These are phyloP conservation scores for Colletotrichum camelliae DNA, from an alignment of 2,329 filamentous ascomycete genomes.

Conservation along the genomic window DNA sequence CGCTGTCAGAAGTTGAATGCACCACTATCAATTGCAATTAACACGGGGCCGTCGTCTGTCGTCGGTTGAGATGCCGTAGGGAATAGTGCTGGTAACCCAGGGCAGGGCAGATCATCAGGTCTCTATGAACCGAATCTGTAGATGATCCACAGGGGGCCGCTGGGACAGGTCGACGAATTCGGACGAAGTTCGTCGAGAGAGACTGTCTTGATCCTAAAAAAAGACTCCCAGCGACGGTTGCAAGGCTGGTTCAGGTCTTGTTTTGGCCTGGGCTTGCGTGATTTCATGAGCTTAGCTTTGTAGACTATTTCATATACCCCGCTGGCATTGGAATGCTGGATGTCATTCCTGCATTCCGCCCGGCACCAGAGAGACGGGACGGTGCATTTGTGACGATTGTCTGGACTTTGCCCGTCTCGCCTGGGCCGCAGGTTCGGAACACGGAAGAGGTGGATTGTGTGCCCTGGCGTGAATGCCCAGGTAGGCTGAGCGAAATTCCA, in stretches of 20 bases:
- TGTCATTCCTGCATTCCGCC: background rate
- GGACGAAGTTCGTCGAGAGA: background rate
- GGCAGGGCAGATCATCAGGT: background rate
- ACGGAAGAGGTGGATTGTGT: background rate
- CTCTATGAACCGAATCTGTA: background rate
- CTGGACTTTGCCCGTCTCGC: background rate
- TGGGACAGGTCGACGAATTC: background rate
- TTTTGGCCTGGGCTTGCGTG: background rate
- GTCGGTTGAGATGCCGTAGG: background rate
- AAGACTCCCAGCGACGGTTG: background rate
- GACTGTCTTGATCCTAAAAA: background rate
- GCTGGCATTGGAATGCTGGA: background rate
- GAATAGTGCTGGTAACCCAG: background rate
- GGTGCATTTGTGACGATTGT: slow-evolving; percentile 5
- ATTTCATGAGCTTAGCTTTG: background rate
- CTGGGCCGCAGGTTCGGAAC: background rate
- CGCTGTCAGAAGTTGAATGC: background rate
- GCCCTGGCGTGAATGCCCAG: background rate
- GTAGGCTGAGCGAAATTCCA: background rate
- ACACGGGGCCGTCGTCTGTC: background rate
- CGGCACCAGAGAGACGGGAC: background rate
- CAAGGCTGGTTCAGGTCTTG: background rate
- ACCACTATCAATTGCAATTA: background rate
- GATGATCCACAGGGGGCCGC: background rate
- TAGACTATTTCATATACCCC: background rate